phyloP scores from a whole-genome alignment of 75 land plant species.

The Sequoia sempervirens region DNA sequence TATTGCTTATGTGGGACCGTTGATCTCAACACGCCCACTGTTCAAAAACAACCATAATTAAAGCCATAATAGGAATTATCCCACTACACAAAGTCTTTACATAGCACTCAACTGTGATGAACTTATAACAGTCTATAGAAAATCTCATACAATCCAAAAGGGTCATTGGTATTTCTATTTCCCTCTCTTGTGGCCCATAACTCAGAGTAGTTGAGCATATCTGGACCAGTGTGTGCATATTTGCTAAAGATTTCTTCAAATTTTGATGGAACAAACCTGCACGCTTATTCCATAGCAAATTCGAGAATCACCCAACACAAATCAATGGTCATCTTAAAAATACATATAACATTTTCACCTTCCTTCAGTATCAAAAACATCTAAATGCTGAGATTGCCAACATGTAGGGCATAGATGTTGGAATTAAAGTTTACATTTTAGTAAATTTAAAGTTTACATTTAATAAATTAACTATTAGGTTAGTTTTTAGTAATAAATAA shows the following conservation, averaged over 20 bases:
- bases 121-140: not conserved
- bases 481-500: no score
- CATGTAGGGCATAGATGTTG: no score
- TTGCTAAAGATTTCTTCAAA: conserved; percentile 78
- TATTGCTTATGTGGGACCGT: not conserved
- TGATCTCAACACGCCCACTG: not conserved
- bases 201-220: conserved; percentile 42
- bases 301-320: no score
- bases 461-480: no score
- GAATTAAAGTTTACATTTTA: no score
- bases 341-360: conserved; percentile 22
- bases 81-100: not conserved
- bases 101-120: not conserved
- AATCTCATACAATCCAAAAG: conserved; percentile 61
- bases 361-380: conserved; percentile 72
- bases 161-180: conserved; percentile 41
- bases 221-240: conserved; percentile 46
- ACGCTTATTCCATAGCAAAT: not conserved
- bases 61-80: not conserved
- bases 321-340: no score
- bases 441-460: no score
- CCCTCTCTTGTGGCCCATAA: conserved; percentile 59
- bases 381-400: no score
- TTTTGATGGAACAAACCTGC: conserved; percentile 60
- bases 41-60: not conserved